phyloP scores from a whole-genome alignment of 352 stramenopile species.

The Phytopythium litorale region DNA sequence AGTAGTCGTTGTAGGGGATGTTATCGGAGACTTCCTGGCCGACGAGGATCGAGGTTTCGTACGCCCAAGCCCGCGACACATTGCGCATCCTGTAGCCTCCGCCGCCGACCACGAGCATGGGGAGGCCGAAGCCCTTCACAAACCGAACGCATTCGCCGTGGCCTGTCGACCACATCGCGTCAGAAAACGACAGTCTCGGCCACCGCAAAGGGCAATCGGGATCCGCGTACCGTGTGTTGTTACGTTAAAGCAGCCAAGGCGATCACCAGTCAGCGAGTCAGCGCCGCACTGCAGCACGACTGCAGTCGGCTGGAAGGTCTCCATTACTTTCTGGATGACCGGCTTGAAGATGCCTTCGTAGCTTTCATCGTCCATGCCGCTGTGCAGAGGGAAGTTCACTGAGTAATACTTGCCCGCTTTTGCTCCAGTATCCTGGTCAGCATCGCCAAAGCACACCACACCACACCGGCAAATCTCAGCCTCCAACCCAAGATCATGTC shows the following conservation, averaged over 20 bases:
- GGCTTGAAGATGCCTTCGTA: slow-evolving; percentile 98
- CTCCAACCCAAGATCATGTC: neutral
- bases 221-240: slow-evolving; percentile 62
- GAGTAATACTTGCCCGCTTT: slow-evolving; percentile 94
- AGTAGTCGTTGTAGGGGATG: slow-evolving; percentile 85
- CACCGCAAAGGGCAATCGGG: too few relatives aligned
- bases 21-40: slow-evolving; percentile 80
- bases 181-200: neutral
- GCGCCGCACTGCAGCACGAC: slow-evolving; percentile 98
- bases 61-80: slow-evolving; percentile 93
- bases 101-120: slow-evolving; percentile 79
- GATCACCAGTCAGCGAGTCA: slow-evolving; percentile 96
- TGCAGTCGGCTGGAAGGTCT: slow-evolving; percentile 85
- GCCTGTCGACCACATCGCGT: slow-evolving; percentile 16
- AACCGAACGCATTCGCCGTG: slow-evolving; percentile 81
- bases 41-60: slow-evolving; percentile 95
- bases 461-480: neutral
- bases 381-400: slow-evolving; percentile 96
- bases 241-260: slow-evolving; percentile 98
- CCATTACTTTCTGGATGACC: slow-evolving; percentile 93
- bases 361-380: slow-evolving; percentile 94
- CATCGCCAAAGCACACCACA: neutral
- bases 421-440: slow-evolving; percentile 88
- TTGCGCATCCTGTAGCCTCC: slow-evolving; percentile 88
- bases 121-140: slow-evolving; percentile 86